Evolutionary conservation across 805 yeast genomes (phyloP), one percentile per base, ranked within the genome.

Genomic region (Ogataea pini): DNA sequence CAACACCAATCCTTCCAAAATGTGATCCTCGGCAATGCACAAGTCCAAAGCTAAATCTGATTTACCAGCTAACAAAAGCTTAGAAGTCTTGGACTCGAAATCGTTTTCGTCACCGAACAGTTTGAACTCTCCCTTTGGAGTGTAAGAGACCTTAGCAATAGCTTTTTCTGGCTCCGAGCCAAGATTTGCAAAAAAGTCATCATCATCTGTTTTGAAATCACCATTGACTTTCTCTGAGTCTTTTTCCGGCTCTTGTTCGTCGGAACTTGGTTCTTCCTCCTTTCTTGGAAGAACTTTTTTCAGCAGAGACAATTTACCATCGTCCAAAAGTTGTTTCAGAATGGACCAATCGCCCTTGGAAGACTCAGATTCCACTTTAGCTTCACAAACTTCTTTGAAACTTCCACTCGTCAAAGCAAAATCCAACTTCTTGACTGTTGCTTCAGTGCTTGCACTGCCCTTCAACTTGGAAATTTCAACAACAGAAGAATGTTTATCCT

Each of bases 1-100:
- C 51, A 94, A 75, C 22, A 91, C 72, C 56, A 91, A 76, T 3
- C 98, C 97, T 64, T 94, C 98, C 18, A 79, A 66, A 18, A 89
- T 67, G 50, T 78, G 77, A 43, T 79, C 85, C 29, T 79, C 77
- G 38, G 80, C 73, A 50, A 94, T 69, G 54, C 92, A 82, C 20
- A 75, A 61, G 28, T 83, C 77, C 10, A 89, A 82, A 1, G 97
- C 97, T 20, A 76, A 72, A 13, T 77, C 78, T 42, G 78, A 68
- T 43, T 89, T 77, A 50, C 90, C 89, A 13, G 67, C 64, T 42
- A 92, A 74, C 40, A 92, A 65, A 18, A 77, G 72, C 49, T 71
- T 67, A 7, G 76, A 70, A 34, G 86, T 72, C 34, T 81, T 80
- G 4, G 64, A 62, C 7, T 73, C 77, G 14, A 78, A 66, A 14